Evolutionary conservation across 148 eudicot genomes (phyloP).

Genomic region (Cornus controversa): DNA sequence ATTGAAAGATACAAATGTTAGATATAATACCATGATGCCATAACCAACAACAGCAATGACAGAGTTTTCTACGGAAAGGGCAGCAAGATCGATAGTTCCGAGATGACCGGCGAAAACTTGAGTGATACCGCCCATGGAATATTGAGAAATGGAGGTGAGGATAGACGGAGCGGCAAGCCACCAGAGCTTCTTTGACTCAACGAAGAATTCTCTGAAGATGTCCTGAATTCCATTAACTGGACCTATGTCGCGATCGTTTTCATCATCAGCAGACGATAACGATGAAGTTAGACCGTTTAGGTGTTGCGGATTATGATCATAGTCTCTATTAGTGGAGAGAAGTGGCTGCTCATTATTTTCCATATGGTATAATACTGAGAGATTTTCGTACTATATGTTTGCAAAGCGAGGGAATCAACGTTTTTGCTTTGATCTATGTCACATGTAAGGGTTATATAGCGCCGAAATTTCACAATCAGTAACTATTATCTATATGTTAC

Average conservation of each 20-base stretch:
- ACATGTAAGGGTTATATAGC: too few species aligned
- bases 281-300: neutral
- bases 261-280: slow-evolving; percentile 13
- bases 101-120: slow-evolving; percentile 38
- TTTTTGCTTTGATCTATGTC: too few species aligned
- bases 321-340: neutral
- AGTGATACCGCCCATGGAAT: slow-evolving; percentile 34
- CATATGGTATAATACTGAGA: too few species aligned
- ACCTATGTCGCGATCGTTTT: slow-evolving; percentile 16
- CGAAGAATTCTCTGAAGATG: slow-evolving; percentile 8
- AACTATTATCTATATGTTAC: too few species aligned
- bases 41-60: slow-evolving; percentile 30
- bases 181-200: slow-evolving; percentile 35
- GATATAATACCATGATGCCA: slow-evolving; percentile 29
- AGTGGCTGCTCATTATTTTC: slow-evolving; percentile 6
- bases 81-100: slow-evolving; percentile 36
- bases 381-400: neutral
- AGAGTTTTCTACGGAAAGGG: slow-evolving; percentile 33
- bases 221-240: slow-evolving; percentile 1
- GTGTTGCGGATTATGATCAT: neutral
- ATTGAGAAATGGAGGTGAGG: slow-evolving; percentile 31
- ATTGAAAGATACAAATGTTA: neutral
- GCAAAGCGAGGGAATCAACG: too few species aligned
- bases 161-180: slow-evolving; percentile 41
- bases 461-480: too few species aligned